Evolutionary conservation across 1,284 basidiomycete species (phyloP), one percentile per base, ranked within the genome.

Genomic region (Apiotrichum laibachii): DNA sequence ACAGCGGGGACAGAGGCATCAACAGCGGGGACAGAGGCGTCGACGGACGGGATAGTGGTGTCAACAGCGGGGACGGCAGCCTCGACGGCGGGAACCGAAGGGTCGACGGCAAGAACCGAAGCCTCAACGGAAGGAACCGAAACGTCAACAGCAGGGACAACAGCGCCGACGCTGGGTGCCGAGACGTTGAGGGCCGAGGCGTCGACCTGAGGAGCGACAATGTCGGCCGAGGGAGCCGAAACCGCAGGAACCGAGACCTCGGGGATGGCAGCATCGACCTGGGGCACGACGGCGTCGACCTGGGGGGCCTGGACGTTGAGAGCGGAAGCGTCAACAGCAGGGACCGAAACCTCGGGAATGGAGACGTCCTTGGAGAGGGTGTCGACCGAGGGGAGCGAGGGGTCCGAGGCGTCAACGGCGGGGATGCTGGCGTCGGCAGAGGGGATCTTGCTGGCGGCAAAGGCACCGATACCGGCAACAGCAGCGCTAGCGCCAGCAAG

Each of bases 131-230:
- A 40, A 15, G 10, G 10, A 40, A n/a, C n/a, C n/a, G n/a, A n/a
- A 7, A 42, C 51, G 35, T 26, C 46, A 11, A 47, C 37, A 16
- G 39, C 47, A 12, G 47, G 13, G n/a, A 44, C 46, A 15, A 35
- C 50, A 35, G 45, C 42, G 26, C 50, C 55, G 40, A 48, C 55
- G 16, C 48, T 42, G 16, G 55, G 40, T 3, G 34, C 42, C 10
- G 31, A 39, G 19, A 39, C 54, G 7, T 33, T 33, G 37, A 40
- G 18, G 40, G 16, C 31, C n/a, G 35, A n/a, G 40, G 35, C 18
- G 22, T 44, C 44, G 5, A 39, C 48, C 16, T 42, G 16, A 11
- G n/a, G 18, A 13, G 18, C 37, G 7, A 4, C n/a, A 18, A 33
- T 34, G 10, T 42, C 39, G 18, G 7, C 26, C 2, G 48, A 21